These are phyloP conservation scores for Cucurbita argyrosperma DNA, from an alignment of 306 rosid species.

Conservation along the genomic window DNA sequence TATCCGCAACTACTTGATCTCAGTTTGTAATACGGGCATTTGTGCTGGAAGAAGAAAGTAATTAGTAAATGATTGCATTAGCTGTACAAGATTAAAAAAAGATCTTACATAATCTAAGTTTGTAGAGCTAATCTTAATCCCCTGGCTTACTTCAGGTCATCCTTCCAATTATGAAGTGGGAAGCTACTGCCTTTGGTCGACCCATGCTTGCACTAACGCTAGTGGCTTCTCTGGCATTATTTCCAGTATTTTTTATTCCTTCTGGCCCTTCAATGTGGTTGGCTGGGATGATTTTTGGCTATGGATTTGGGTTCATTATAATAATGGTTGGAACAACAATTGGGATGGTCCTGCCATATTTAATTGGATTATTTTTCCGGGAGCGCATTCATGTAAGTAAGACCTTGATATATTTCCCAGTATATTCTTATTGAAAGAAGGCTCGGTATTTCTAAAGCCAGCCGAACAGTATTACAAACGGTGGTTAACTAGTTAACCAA, in stretches of 20 bases:
- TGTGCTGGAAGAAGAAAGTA: background rate
- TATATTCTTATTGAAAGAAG: background rate
- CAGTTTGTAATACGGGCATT: background rate
- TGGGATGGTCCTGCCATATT: constrained; percentile 95
- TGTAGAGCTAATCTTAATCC: background rate
- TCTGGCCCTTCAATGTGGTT: constrained; percentile 99
- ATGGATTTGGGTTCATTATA: constrained; percentile 80
- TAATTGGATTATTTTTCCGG: constrained; percentile 67
- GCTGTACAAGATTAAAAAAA: background rate
- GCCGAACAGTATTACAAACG: background rate
- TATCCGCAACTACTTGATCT: background rate
- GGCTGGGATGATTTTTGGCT: constrained; percentile 98
- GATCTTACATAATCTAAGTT: background rate
- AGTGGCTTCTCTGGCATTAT: constrained; percentile 76
- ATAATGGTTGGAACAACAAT: constrained; percentile 94
- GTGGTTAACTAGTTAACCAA: background rate
- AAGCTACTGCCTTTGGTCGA: constrained; percentile 95
- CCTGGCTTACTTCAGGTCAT: constrained; percentile 33
- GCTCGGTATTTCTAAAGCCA: background rate
- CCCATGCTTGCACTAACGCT: constrained; percentile 82
- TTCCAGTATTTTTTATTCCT: constrained; percentile 75
- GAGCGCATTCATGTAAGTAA: constrained; percentile 80
- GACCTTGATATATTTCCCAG: background rate
- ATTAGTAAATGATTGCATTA: background rate
- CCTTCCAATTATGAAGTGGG: constrained; percentile 85